Percentiles rank a stretch among this genome's conserved stretches.
Conservation (phyloP, 1,284 basidiomycete species). For the Heterobasidion occidentale region DNA sequence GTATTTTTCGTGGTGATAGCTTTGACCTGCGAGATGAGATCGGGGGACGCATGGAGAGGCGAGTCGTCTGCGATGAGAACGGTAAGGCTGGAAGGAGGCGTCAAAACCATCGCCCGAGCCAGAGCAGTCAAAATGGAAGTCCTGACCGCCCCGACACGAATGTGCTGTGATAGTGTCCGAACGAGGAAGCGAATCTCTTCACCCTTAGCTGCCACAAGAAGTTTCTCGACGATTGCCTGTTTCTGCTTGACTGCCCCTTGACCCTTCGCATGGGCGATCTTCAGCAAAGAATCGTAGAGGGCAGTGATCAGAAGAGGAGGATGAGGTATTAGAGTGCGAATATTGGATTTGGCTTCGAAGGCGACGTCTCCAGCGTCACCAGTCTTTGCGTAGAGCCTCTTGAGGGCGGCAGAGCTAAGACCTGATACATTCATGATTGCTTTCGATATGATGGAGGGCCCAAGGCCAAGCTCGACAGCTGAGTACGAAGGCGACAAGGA, state of each 20-base stretch:
- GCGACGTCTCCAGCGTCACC: slow-evolving; percentile 79
- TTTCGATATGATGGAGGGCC: slow-evolving; percentile 69
- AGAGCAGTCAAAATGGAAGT: slow-evolving; percentile 79
- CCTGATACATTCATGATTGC: slow-evolving; percentile 83
- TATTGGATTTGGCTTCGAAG: slow-evolving; percentile 72
- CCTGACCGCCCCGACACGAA: slow-evolving; percentile 84
- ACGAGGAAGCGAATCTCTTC: slow-evolving; percentile 86
- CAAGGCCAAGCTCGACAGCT: slow-evolving; percentile 70
- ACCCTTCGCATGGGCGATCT: slow-evolving; percentile 63
- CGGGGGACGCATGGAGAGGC: slow-evolving; percentile 27
- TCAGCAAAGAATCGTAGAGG: slow-evolving; percentile 61
- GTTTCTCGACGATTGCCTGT: slow-evolving; percentile 72
- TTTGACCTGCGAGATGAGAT: slow-evolving; percentile 31
- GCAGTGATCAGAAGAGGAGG: slow-evolving; percentile 55
- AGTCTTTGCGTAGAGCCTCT: slow-evolving; percentile 51
- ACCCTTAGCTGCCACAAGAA: slow-evolving; percentile 78
- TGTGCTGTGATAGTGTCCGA: slow-evolving; percentile 74
- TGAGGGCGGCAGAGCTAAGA: slow-evolving; percentile 59
- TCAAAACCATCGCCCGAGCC: slow-evolving; percentile 73
- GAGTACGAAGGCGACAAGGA: slow-evolving; percentile 76
- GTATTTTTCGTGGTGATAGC: slow-evolving; percentile 24
- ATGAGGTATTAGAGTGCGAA: slow-evolving; percentile 72
- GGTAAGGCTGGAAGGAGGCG: slow-evolving; percentile 27
- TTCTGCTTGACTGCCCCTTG: slow-evolving; percentile 71
- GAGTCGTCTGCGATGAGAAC: slow-evolving; percentile 18